Conservation (phyloP, 345 rosid genomes). For the Viola odorata region DNA sequence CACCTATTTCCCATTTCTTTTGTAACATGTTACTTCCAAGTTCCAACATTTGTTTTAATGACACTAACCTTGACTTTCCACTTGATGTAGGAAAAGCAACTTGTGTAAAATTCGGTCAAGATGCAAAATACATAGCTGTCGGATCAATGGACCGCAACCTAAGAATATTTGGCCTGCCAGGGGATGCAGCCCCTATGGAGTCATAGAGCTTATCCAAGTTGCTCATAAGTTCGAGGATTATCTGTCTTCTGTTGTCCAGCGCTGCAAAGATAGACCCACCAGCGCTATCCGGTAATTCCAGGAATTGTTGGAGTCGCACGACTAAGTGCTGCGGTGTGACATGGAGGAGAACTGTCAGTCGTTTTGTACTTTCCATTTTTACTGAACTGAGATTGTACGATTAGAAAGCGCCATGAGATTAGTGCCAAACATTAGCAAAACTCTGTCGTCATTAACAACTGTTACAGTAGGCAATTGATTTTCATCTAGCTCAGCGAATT, state of each 20-base stretch:
- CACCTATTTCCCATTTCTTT: background rate
- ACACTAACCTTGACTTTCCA: background rate
- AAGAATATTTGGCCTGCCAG: slow-evolving; percentile 72
- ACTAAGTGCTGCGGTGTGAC: too few relatives aligned
- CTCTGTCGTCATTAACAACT: too few relatives aligned
- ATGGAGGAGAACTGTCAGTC: too few relatives aligned
- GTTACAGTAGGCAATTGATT: too few relatives aligned
- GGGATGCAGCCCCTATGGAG: slow-evolving; percentile 41
- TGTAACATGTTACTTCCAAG: background rate
- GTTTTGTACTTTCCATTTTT: too few relatives aligned
- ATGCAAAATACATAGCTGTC: slow-evolving; percentile 73
- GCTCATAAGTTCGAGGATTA: background rate
- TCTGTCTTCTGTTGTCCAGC: background rate
- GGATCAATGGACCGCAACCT: slow-evolving; percentile 94
- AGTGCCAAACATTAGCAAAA: too few relatives aligned
- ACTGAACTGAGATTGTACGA: too few relatives aligned
- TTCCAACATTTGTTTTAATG: background rate
- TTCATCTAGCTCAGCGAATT: too few relatives aligned
- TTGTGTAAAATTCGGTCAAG: slow-evolving; percentile 68
- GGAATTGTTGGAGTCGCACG: too few relatives aligned
- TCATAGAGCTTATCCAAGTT: slow-evolving; percentile 17
- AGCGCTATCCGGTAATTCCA: too few relatives aligned
- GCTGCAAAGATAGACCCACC: too few relatives aligned
- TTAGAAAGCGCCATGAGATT: too few relatives aligned
- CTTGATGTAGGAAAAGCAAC: slow-evolving; percentile 57